Base-by-base conservation (phyloP, 208 protist species). In the Crithidia acanthocephali region DNA sequence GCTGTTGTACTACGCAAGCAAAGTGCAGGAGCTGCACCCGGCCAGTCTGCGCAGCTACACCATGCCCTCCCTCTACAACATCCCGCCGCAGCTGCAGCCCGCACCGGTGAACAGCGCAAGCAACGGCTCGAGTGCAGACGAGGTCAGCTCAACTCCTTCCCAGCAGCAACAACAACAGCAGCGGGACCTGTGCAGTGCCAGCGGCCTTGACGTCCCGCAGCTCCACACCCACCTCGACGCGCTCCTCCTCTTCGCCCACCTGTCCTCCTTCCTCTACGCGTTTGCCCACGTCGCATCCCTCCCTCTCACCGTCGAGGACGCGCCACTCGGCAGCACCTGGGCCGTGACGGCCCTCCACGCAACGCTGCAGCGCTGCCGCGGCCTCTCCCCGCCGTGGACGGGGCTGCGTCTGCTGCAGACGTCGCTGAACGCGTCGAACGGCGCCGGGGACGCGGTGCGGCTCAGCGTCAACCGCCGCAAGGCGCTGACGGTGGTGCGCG, bases 391-490 rank as follows among this genome's bases (percentile, higher is more conserved):
- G 27, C 85, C 88, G 20, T 83, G 69, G 55, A 60, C 60, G 32
- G 51, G 63, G 47, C 72, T 93, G 56, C 76, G 80, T 3, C 30
- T 73, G 27, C 73, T 94, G 45, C 81, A 79, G 48, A 44, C 62
- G 59, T 82, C 86, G 32, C 74, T 91, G 27, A 64, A 60, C 23
- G 70, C 70, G 28, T 82, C 84, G 35, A 91, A 86, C 68, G 80
- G 76, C 22, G n/a, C 77, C 8, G 78, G 75, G 22, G 87, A 95
- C 30, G 74, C 68, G 45, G 60, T 95, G 23, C 87, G 89, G 76
- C 81, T 97, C 8, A 94, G 77, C 48, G 60, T 97, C 33, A 95
- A 97, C 68, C 86, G 93, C 2, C 85, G 93, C 52, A 87, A 83
- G 60, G 93, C 93, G 30, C 74, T 95, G 0, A 82, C 83, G 22